Percentiles rank a stretch among this genome's conserved stretches.
These are phyloP conservation scores for Claviceps maximensis DNA, from an alignment of 2,329 filamentous ascomycete species.

Conservation along the genomic window DNA sequence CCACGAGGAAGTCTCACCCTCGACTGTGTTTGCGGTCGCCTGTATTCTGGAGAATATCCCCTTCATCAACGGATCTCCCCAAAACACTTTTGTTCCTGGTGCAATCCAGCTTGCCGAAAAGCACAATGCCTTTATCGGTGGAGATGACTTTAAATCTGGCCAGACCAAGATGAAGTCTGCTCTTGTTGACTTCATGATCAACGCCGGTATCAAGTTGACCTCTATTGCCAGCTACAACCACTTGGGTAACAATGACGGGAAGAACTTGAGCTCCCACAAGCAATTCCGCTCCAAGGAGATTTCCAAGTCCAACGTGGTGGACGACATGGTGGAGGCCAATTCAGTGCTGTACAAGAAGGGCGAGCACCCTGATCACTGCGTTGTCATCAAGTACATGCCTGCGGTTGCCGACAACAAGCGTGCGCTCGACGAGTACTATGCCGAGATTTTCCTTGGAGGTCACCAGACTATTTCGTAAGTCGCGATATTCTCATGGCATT, in stretches of 20 bases:
- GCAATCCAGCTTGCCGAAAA: conserved; percentile 79
- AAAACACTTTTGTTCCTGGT: conserved; percentile 97
- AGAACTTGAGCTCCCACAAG: conserved; percentile 92
- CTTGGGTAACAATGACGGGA: conserved; percentile 97
- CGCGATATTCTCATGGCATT: background rate
- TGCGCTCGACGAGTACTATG: conserved; percentile 96
- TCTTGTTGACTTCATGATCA: conserved; percentile 96
- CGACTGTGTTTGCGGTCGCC: conserved; percentile 89
- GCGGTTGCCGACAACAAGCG: conserved; percentile 98
- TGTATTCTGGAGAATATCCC: conserved; percentile 80
- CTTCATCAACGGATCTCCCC: conserved; percentile 98
- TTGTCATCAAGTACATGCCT: conserved; percentile 99
- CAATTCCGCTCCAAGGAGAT: conserved; percentile 99
- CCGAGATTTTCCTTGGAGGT: conserved; percentile 96
- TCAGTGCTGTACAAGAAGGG: conserved; percentile 75
- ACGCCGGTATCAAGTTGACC: conserved; percentile 94
- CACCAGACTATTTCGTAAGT: conserved; percentile 86
- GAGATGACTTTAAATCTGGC: conserved; percentile 98
- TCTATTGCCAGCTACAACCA: conserved; percentile 99
- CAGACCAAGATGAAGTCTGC: conserved; percentile 99
- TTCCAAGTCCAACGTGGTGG: conserved; percentile 96
- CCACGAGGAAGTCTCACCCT: conserved; percentile 85
- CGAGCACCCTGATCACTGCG: conserved; percentile 94
- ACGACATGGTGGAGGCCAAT: conserved; percentile 99
- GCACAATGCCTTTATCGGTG: conserved; percentile 82